Evolutionary conservation across 495 filamentous ascomycete species (phyloP).

Genomic region (Hypoxylon perforatum): DNA sequence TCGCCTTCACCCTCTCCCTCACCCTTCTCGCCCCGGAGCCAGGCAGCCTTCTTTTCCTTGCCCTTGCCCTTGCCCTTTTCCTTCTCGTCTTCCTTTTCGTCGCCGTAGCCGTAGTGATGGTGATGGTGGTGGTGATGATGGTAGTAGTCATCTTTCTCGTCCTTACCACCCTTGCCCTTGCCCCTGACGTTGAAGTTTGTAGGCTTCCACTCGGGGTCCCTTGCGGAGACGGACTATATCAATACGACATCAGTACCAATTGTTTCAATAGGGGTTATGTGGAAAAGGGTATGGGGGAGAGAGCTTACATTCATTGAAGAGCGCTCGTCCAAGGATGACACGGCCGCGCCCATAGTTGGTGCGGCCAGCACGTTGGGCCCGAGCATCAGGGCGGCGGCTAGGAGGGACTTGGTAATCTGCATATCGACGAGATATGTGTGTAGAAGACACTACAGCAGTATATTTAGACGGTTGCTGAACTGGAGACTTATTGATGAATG

Average conservation of each 20-base stretch:
- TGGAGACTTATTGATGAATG: background rate
- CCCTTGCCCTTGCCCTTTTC: background rate
- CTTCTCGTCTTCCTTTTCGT: background rate
- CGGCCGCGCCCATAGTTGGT: conserved; percentile 14
- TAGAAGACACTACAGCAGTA: background rate
- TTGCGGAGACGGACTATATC: conserved; percentile 9
- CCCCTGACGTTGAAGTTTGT: too few species aligned
- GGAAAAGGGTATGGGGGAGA: too few species aligned
- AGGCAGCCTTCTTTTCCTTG: background rate
- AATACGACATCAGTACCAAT: background rate
- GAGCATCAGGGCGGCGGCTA: conserved; percentile 41
- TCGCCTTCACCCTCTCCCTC: too few species aligned
- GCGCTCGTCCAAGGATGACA: conserved; percentile 5
- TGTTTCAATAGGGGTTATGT: background rate
- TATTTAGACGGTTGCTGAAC: background rate
- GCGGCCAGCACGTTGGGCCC: conserved; percentile 36
- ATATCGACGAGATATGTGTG: conserved; percentile 2
- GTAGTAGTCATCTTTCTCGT: background rate
- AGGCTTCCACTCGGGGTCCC: background rate
- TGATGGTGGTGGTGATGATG: background rate
- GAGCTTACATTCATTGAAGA: conserved; percentile 4
- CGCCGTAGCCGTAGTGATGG: background rate
- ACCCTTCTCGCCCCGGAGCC: background rate
- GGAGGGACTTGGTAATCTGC: conserved; percentile 40
- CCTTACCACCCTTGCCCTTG: too few species aligned